Percentiles rank a stretch among this genome's conserved stretches.
Evolutionary conservation across 2,329 filamentous ascomycete species (phyloP).

Genomic region (Sclerotinia sclerotiorum): DNA sequence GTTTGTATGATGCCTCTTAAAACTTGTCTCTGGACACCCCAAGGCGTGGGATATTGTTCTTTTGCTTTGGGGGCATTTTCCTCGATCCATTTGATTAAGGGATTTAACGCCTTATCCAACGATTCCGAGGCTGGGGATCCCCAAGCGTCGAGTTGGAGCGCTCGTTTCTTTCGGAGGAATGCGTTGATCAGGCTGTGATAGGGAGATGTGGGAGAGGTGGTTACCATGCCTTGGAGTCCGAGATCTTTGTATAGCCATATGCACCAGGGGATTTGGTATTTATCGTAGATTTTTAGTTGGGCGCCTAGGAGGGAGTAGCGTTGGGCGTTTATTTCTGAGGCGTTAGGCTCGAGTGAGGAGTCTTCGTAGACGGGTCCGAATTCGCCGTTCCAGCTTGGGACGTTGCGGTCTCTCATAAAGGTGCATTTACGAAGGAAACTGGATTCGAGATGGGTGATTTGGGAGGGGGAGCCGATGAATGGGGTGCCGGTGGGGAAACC

Average conservation of each 20-base stretch:
- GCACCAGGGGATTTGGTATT: conserved; percentile 54
- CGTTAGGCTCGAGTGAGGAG: conserved; percentile 37
- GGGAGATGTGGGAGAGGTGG: conserved; percentile 44
- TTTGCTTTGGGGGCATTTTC: conserved; percentile 46
- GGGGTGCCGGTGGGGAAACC: conserved; percentile 49
- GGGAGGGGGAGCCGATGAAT: conserved; percentile 46
- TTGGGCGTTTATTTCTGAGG: conserved; percentile 45
- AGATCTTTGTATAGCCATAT: conserved; percentile 63
- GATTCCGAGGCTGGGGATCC: conserved; percentile 44
- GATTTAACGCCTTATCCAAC: conserved; percentile 34
- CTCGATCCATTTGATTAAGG: conserved; percentile 39
- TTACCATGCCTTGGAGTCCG: conserved; percentile 56
- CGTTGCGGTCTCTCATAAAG: conserved; percentile 46
- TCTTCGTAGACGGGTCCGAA: conserved; percentile 49
- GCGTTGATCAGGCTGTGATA: conserved; percentile 53
- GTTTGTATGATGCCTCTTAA: conserved; percentile 48
- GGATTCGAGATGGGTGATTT: conserved; percentile 45
- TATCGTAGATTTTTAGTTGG: conserved; percentile 53
- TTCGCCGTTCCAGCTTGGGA: conserved; percentile 52
- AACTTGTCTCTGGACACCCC: conserved; percentile 53
- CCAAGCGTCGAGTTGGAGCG: conserved; percentile 56
- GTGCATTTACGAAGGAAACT: conserved; percentile 47
- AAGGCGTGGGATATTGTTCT: conserved; percentile 41
- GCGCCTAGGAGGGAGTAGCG: conserved; percentile 49
- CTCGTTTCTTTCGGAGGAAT: conserved; percentile 57